Conservation (phyloP, 2,329 filamentous ascomycete species). For the Scytalidium sp. region DNA sequence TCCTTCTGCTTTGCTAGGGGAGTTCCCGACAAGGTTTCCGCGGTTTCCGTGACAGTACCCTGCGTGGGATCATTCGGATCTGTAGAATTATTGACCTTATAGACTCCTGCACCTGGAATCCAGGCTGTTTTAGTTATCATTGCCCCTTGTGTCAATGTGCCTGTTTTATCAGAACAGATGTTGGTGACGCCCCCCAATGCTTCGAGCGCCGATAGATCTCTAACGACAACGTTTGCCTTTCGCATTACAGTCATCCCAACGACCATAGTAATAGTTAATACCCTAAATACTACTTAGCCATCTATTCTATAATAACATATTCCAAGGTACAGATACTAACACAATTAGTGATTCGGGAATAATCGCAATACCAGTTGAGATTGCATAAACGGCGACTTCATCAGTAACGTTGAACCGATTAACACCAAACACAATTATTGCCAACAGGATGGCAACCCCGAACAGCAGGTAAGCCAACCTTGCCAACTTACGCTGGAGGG, state of each 20-base stretch:
- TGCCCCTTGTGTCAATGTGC: slow-evolving; percentile 57
- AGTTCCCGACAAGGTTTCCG: slow-evolving; percentile 8
- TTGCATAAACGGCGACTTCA: slow-evolving; percentile 28
- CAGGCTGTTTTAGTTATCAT: slow-evolving; percentile 60
- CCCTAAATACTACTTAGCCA: slow-evolving; percentile 39
- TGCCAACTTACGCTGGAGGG: slow-evolving; percentile 62
- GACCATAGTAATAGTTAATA: slow-evolving; percentile 53
- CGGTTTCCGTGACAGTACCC: slow-evolving; percentile 38
- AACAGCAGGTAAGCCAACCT: slow-evolving; percentile 64
- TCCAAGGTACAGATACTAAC: slow-evolving; percentile 12
- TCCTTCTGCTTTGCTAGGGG: slow-evolving; percentile 34
- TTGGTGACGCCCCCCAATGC: slow-evolving; percentile 71
- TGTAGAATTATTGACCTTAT: slow-evolving; percentile 48
- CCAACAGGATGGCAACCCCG: slow-evolving; percentile 45
- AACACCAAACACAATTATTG: slow-evolving; percentile 35
- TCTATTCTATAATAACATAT: not conserved
- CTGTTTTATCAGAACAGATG: slow-evolving; percentile 78
- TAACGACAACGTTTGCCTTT: slow-evolving; percentile 42
- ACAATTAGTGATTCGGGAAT: slow-evolving; percentile 56
- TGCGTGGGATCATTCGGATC: slow-evolving; percentile 54
- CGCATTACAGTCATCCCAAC: slow-evolving; percentile 44
- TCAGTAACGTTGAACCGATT: slow-evolving; percentile 46
- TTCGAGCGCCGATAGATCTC: slow-evolving; percentile 51
- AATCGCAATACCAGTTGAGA: slow-evolving; percentile 46
- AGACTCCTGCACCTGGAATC: slow-evolving; percentile 49